phyloP scores from a whole-genome alignment of 148 eudicot species.

The Rhododendron henanense region DNA sequence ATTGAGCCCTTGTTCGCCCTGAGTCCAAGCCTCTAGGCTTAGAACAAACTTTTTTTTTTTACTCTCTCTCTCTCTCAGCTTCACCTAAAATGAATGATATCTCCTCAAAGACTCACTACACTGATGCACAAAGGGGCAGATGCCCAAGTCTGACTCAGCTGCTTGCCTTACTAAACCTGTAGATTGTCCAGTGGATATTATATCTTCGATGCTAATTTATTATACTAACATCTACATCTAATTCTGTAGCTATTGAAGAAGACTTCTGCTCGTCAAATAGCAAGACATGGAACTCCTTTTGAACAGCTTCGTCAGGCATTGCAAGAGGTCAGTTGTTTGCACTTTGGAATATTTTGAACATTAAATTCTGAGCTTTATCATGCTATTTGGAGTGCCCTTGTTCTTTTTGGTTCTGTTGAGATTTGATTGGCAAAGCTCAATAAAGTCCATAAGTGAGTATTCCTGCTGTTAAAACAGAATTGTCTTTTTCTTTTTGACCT shows the following conservation, averaged over 20 bases:
- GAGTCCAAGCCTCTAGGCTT: too few species aligned
- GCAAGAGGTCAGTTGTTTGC: slow-evolving; percentile 55
- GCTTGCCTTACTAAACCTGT: not conserved
- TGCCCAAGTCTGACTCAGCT: not conserved
- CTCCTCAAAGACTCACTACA: not conserved
- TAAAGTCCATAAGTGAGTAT: not conserved
- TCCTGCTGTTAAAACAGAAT: not conserved
- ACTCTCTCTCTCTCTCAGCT: not conserved
- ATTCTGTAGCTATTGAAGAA: slow-evolving; percentile 80
- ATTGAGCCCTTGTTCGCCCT: not conserved
- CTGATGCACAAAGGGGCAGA: not conserved
- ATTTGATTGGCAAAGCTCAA: not conserved
- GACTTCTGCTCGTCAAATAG: slow-evolving; percentile 48
- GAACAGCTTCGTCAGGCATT: slow-evolving; percentile 71
- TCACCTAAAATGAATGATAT: not conserved
- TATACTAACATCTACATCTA: slow-evolving; percentile 34
- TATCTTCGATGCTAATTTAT: slow-evolving; percentile 23
- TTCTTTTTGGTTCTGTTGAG: not conserved
- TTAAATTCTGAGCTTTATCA: not conserved
- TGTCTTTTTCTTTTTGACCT: not conserved
- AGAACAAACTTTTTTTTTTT: too few species aligned
- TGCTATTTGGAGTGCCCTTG: not conserved
- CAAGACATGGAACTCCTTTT: slow-evolving; percentile 54
- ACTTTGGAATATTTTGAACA: not conserved
- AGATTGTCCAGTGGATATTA: not conserved